phyloP scores from a whole-genome alignment of 768 basidiomycete genomes.

The Psilocybe tampanensis region DNA sequence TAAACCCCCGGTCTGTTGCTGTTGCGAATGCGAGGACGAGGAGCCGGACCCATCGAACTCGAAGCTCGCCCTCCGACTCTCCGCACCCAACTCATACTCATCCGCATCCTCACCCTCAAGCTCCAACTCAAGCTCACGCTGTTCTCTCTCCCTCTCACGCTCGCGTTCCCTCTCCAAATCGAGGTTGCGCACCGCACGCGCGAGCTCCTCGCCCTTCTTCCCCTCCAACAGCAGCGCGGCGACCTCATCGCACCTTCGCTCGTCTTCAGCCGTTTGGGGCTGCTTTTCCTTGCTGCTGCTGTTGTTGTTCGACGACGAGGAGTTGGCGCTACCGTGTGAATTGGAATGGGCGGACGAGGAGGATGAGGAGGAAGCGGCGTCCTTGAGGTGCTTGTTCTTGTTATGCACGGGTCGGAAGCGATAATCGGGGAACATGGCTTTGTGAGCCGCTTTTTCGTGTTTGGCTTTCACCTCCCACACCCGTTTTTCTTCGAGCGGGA shows the following conservation, averaged over 20 bases:
- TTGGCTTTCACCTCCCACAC: conserved; percentile 77
- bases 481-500: conserved; percentile 70
- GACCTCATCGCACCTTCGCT: conserved; percentile 69
- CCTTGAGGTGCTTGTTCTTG: conserved; percentile 38
- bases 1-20: no score
- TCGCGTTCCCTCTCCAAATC: conserved; percentile 35
- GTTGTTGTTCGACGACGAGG: not conserved
- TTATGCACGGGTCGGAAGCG: conserved; percentile 58
- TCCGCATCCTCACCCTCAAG: not conserved
- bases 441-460: conserved; percentile 74
- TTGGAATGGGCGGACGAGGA: no score
- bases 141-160: no score
- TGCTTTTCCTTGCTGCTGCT: conserved; percentile 33
- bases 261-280: conserved; percentile 49
- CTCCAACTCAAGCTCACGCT: not conserved
- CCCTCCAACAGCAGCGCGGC: conserved; percentile 66
- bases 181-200: conserved; percentile 56
- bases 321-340: no score
- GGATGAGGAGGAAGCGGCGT: not conserved
- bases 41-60: not conserved
- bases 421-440: conserved; percentile 68
- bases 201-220: conserved; percentile 71
- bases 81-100: not conserved
- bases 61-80: not conserved
- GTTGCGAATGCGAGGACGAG: no score